Base-by-base conservation (phyloP, 1,139 yeast species). In the Casaregolazyma lundiana region DNA sequence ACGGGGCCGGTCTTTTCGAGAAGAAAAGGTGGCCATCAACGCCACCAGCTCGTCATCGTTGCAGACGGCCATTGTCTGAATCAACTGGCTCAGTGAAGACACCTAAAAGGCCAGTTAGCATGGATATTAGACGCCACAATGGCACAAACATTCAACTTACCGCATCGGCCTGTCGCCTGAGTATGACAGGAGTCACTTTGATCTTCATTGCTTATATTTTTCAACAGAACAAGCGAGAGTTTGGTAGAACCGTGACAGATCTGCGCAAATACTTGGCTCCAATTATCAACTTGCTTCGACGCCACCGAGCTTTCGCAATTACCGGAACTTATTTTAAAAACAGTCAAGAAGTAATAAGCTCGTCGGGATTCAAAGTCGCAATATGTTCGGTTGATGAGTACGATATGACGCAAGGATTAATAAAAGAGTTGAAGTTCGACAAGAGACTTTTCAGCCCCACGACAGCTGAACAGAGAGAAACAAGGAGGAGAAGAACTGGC, bases 1-100 rank as follows among this genome's bases (percentile, higher is more conserved):
- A 50, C 80, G 72, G 2, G 90, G 84, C 39, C 83, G 70, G 51
- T 78, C 76, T 90, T 92, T 83, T 29, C 50, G 34, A 6, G 50
- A 26, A 11, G 67, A 54, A 50, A 73, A 65, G 11, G 53, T 55
- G 6, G 50, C 49, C 38, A 76, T 61, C 35, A 55, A 55, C 4
- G 46, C 45, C 1, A 73, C 68, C 45, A 77, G 68, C 41, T 67
- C 67, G 8, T 55, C 54, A n/a, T 57, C 52, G 2, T 67, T 62
- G 47, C 71, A 62, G 4, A 55, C 51, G 29, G 65, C 62, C 22
- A 77, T 55, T 2, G 62, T 61, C 22, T 67, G 67, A 37, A 77
- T 72, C 47, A 74, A 59, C 3, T 63, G 57, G 52, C 67, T 62
- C 50, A 76, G 62, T 38, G 76, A 56, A n/a, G 69, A 65, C 40